phyloP scores from a whole-genome alignment of 306 rosid species.

The Trichosanthes cucumerina region DNA sequence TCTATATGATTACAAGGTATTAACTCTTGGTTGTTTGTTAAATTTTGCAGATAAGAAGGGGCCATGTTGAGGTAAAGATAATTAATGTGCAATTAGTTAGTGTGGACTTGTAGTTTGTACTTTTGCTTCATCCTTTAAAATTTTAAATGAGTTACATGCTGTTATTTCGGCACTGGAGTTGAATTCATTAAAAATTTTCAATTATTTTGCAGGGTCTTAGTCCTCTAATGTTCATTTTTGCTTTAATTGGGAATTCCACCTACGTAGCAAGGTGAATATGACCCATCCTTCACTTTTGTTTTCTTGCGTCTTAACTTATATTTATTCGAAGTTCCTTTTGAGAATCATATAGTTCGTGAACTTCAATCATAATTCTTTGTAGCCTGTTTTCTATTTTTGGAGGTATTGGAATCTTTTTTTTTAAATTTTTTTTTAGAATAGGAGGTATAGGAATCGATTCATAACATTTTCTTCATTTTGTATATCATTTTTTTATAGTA shows the following conservation, averaged over 20 bases:
- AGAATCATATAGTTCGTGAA: background rate
- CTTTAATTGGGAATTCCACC: slow-evolving; percentile 66
- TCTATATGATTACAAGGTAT: slow-evolving; percentile 5
- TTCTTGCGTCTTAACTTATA: background rate
- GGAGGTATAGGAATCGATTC: background rate
- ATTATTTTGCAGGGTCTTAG: slow-evolving; percentile 67
- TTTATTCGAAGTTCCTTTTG: background rate
- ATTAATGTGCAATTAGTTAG: background rate
- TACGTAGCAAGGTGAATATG: slow-evolving; percentile 53
- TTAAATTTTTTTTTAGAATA: no score
- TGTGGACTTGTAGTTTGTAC: background rate
- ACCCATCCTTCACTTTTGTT: background rate
- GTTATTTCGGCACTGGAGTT: background rate
- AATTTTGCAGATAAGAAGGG: slow-evolving; percentile 64
- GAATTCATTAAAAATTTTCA: background rate
- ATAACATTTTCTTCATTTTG: background rate
- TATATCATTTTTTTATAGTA: slow-evolving; percentile 30
- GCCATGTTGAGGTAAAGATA: slow-evolving; percentile 61
- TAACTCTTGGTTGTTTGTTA: slow-evolving; percentile 22
- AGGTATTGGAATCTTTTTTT: no score
- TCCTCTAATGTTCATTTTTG: slow-evolving; percentile 80
- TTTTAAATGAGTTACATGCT: background rate
- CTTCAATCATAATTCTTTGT: background rate
- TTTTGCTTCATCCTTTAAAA: background rate
- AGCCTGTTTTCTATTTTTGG: background rate